Evolutionary conservation across 179 eudicot species (phyloP).

Genomic region (Drosera spatulata): DNA sequence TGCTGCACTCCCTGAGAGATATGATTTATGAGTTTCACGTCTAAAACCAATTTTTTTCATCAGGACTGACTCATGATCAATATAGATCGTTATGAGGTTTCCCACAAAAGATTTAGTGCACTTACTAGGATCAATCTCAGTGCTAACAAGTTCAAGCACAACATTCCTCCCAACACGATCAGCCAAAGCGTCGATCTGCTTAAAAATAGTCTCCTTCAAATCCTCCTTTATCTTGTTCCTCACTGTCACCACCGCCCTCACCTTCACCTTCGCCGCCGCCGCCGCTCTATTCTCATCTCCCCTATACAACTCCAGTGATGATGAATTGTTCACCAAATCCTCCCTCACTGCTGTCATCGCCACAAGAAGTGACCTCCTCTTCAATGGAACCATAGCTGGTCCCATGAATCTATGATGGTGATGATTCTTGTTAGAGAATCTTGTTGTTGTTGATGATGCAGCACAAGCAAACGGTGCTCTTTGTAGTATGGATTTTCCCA

Average conservation of each 20-base stretch:
- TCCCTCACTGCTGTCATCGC: constrained; percentile 50
- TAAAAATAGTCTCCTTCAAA: constrained; percentile 50
- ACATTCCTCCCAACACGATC: constrained; percentile 79
- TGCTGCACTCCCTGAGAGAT: too few species aligned
- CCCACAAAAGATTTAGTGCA: neutral
- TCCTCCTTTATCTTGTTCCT: constrained; percentile 82
- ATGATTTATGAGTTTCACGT: neutral
- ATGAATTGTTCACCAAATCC: constrained; percentile 10
- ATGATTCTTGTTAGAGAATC: too few species aligned
- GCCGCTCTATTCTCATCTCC: constrained; percentile 10
- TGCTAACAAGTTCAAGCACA: constrained; percentile 66
- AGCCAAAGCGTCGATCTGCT: constrained; percentile 56
- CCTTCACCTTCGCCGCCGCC: constrained; percentile 40
- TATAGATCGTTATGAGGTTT: too few species aligned
- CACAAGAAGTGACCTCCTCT: constrained; percentile 4
- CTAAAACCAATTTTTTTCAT: too few species aligned
- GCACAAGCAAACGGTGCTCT: too few species aligned
- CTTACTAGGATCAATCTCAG: constrained; percentile 78
- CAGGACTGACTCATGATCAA: too few species aligned
- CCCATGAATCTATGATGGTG: too few species aligned
- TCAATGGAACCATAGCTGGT: constrained; percentile 9
- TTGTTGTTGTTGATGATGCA: too few species aligned
- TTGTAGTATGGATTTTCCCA: too few species aligned
- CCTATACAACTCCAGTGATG: neutral
- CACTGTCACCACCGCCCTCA: constrained; percentile 74